Conservation (phyloP, 257 asterid genomes). For the Forsythia viridissima region DNA sequence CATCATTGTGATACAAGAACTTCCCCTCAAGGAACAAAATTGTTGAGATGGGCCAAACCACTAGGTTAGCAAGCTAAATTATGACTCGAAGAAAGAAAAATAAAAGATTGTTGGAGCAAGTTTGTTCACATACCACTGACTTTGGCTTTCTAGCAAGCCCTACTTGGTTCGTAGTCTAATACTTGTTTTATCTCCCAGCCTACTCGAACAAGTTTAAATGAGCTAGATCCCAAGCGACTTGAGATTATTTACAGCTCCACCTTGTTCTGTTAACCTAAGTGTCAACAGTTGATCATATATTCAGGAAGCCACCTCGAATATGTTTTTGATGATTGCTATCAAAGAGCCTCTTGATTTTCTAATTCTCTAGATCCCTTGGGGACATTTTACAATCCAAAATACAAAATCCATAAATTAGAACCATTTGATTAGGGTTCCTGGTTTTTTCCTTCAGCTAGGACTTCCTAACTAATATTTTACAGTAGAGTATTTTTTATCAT, state of each 20-base stretch:
- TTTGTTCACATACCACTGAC: background rate
- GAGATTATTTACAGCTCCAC: background rate
- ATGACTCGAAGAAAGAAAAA: background rate
- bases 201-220: background rate
- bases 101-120: background rate
- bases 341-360: background rate
- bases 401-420: background rate
- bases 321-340: too few species aligned
- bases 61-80: background rate
- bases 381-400: background rate
- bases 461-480: background rate
- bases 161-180: too few species aligned
- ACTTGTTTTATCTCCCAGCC: background rate
- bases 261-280: background rate
- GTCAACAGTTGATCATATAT: background rate
- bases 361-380: background rate
- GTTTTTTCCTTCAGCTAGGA: background rate
- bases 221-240: background rate
- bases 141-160: background rate
- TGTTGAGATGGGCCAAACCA: background rate
- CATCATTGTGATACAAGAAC: background rate
- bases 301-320: background rate
- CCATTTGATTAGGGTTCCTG: too few species aligned
- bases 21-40: background rate
- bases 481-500: background rate